Percentiles rank a stretch among this genome's conserved stretches.
Conservation (phyloP, 2,329 filamentous ascomycete genomes). For the Apiospora aurea region DNA sequence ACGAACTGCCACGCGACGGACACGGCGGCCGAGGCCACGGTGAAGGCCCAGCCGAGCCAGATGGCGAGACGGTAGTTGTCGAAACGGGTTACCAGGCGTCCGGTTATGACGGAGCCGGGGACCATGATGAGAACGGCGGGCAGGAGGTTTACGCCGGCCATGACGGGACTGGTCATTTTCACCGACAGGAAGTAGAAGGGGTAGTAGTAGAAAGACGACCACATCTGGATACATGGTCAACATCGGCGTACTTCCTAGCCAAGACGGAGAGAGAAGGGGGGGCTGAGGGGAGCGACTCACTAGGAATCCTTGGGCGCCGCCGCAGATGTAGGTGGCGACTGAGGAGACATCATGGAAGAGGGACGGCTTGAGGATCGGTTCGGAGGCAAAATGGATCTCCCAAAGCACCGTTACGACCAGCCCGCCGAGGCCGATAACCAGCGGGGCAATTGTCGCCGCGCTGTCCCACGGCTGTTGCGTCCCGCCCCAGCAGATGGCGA, state of each 20-base stretch:
- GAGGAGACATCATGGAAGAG: constrained; percentile 40
- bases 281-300: constrained; percentile 31
- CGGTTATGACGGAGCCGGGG: constrained; percentile 41
- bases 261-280: no score
- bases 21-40: constrained; percentile 29
- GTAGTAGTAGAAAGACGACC: constrained; percentile 36
- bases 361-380: constrained; percentile 43
- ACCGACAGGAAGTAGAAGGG: constrained; percentile 49
- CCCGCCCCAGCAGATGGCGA: constrained; percentile 57
- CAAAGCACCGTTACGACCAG: constrained; percentile 47
- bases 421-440: constrained; percentile 51
- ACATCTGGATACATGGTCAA: constrained; percentile 29
- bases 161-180: constrained; percentile 41
- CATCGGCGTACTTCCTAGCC: background rate
- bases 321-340: constrained; percentile 41
- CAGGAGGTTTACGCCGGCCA: constrained; percentile 45
- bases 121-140: constrained; percentile 43
- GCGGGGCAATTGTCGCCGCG: constrained; percentile 48
- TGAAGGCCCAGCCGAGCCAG: constrained; percentile 45
- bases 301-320: constrained; percentile 43
- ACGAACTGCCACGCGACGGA: constrained; percentile 33
- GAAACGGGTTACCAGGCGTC: constrained; percentile 39
- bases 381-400: constrained; percentile 42
- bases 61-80: constrained; percentile 48
- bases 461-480: constrained; percentile 51